Conservation (phyloP, 2,329 filamentous ascomycete species). For the Plectosphaerella sp. region DNA sequence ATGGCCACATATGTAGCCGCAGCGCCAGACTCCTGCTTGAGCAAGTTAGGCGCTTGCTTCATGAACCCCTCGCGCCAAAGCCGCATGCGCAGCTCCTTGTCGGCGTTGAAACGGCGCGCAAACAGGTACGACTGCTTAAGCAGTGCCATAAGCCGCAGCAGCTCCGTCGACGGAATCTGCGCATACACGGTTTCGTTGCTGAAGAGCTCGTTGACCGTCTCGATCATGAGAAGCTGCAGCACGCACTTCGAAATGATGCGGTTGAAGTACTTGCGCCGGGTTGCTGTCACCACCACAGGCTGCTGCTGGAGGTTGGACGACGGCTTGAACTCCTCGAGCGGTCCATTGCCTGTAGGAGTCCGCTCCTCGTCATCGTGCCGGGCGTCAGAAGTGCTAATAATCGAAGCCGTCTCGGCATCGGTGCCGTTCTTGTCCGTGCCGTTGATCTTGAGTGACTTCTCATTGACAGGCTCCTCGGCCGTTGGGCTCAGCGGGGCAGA, state of each 20-base stretch:
- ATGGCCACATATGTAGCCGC: conserved; percentile 96
- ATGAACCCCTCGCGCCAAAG: conserved; percentile 98
- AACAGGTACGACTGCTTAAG: conserved; percentile 97
- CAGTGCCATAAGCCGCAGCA: conserved; percentile 87
- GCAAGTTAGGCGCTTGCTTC: conserved; percentile 95
- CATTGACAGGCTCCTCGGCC: conserved; percentile 37
- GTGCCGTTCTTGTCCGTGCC: conserved; percentile 39
- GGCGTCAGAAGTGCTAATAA: conserved; percentile 17
- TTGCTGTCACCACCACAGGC: conserved; percentile 86
- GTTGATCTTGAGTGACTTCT: conserved; percentile 59
- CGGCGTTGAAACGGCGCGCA: conserved; percentile 94
- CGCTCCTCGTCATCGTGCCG: conserved; percentile 28
- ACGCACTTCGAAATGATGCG: conserved; percentile 99
- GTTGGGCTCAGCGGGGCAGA: conserved; percentile 37
- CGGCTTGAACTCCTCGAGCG: conserved; percentile 83
- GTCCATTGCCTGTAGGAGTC: conserved; percentile 16
- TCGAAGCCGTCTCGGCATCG: conserved; percentile 25
- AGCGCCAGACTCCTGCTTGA: conserved; percentile 93
- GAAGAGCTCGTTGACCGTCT: conserved; percentile 98
- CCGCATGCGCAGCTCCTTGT: conserved; percentile 90
- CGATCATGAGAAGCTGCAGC: conserved; percentile 96
- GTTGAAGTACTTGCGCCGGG: conserved; percentile 94
- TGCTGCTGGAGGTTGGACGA: conserved; percentile 75
- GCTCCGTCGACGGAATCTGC: conserved; percentile 84
- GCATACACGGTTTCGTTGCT: conserved; percentile 93